phyloP scores from a whole-genome alignment of 2,329 filamentous ascomycete species.

The Cladosporium sp. region DNA sequence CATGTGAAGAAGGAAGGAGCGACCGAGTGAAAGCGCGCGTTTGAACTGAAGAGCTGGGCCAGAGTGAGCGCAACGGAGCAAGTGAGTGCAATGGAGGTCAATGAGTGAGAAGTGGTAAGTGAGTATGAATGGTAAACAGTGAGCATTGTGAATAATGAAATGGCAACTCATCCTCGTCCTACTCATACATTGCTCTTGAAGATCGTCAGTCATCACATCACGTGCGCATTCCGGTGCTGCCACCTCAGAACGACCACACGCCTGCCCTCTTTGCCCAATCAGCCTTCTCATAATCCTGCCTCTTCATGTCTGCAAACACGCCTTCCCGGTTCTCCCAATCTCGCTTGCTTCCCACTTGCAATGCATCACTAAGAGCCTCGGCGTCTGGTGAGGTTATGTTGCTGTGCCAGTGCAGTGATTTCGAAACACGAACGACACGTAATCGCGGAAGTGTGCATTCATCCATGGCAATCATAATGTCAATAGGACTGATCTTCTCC shows the following conservation, averaged over 20 bases:
- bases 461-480: constrained; percentile 46
- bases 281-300: constrained; percentile 22
- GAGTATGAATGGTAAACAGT: background rate
- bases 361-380: constrained; percentile 42
- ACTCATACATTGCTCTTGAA: constrained; percentile 16
- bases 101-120: background rate
- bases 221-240: background rate
- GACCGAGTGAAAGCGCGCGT: constrained; percentile 5
- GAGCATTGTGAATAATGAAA: background rate
- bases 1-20: constrained; percentile 19
- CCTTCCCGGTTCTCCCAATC: constrained; percentile 39
- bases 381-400: constrained; percentile 39
- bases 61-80: background rate
- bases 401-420: constrained; percentile 44
- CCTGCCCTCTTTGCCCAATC: constrained; percentile 26
- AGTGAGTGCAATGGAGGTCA: background rate
- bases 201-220: constrained; percentile 3
- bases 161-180: background rate
- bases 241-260: constrained; percentile 26
- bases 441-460: constrained; percentile 44
- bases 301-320: constrained; percentile 22
- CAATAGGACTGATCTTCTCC: constrained; percentile 44
- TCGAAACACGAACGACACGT: constrained; percentile 42
- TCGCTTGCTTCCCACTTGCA: constrained; percentile 42
- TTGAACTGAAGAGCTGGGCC: background rate